Evolutionary conservation across 768 basidiomycete genomes (phyloP), one percentile per base, ranked within the genome.

Genomic region (Hortiboletus campestris): DNA sequence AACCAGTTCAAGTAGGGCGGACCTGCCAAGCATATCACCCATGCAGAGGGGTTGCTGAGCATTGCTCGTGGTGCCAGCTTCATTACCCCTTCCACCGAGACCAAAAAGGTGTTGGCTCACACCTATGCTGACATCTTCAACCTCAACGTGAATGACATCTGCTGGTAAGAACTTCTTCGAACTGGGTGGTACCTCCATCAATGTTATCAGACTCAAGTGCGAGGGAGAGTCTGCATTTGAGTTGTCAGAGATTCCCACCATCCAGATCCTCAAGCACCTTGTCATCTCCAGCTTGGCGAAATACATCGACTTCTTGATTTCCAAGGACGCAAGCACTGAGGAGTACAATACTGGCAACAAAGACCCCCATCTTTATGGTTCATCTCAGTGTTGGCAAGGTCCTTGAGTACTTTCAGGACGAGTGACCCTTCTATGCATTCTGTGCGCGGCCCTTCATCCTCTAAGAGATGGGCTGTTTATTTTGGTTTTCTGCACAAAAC

Each of bases 311-410:
- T 66, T 69, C 13, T 38, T 75, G 50, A 39, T 67, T 31, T 60
- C 65, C 38, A 59, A 61, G 50, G 60, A 57, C 12, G 46, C 47
- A 0, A 46, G 34, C 41, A 51, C 40, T 4, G 63, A 66, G 16
- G 68, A 67, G 29, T 78, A 78, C 50, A 70, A 76, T 32, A 61
- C 67, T 0, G 76, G 77, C 0, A 59, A 64, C 46, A 76, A 75
- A n/a, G 62, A 74, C 77, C 0, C 77, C 77, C 2, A 63, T 78
- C 35, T 78, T 76, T 61, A 70, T 78, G 59, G 67, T 78, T 17
- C 77, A 78, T 58, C 75, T 76, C 0, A 76, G 77, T 59, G 74
- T 76, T 6, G 77, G 76, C 16, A 76, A 74, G 39, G 65, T 75
- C 6, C 62, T 75, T 6, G 67, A 73, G n/a, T 70, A 68, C 36